Conservation (phyloP, 495 filamentous ascomycete species). For the Cercophora sp. region DNA sequence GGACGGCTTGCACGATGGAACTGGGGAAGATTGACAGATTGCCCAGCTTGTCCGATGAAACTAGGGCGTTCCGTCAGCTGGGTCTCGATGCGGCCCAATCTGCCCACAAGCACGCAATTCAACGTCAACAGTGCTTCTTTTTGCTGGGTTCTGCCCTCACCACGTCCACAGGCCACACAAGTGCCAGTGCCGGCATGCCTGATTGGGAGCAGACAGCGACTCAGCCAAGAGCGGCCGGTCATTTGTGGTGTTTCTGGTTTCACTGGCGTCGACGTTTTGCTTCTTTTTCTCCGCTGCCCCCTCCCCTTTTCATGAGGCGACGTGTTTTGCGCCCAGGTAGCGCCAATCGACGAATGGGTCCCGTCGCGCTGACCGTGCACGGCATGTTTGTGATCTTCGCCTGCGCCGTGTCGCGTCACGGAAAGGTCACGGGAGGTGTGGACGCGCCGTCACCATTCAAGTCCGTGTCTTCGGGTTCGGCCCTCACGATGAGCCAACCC, state of each 20-base stretch:
- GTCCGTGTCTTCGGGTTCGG: neutral
- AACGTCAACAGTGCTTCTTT: too few species aligned
- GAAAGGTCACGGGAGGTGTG: neutral
- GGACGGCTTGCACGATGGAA: neutral
- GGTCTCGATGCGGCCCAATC: neutral
- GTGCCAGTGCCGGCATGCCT: neutral
- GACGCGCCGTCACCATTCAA: too few species aligned
- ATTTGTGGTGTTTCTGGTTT: neutral
- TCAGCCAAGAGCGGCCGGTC: slow-evolving; percentile 1
- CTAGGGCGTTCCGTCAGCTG: neutral
- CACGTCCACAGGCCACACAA: too few species aligned
- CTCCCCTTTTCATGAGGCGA: too few species aligned
- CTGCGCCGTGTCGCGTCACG: neutral
- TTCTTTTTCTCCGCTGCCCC: neutral
- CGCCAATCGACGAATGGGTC: too few species aligned
- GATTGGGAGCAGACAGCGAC: neutral
- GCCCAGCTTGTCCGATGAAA: neutral
- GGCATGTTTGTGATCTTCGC: too few species aligned
- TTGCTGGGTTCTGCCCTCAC: too few species aligned
- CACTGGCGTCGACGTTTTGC: neutral
- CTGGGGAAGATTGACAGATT: neutral
- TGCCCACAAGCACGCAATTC: neutral
- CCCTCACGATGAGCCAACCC: too few species aligned
- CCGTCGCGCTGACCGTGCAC: too few species aligned
- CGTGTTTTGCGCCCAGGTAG: too few species aligned